phyloP scores from a whole-genome alignment of 2,329 filamentous ascomycete species.

The Talaromyces islandicus region DNA sequence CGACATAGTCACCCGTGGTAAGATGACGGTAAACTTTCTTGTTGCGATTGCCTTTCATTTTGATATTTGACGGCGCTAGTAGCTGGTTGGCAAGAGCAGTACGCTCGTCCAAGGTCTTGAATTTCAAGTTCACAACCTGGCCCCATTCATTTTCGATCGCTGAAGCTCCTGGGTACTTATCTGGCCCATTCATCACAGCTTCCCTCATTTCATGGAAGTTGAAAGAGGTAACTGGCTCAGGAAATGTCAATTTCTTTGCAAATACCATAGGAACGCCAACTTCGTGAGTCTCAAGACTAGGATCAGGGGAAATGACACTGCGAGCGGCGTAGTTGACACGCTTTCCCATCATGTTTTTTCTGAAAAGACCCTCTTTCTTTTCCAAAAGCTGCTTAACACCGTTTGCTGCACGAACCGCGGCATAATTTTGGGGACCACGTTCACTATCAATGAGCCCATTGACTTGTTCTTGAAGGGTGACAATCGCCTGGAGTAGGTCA shows the following conservation, averaged over 20 bases:
- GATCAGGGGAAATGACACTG: constrained; percentile 96
- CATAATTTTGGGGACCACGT: constrained; percentile 76
- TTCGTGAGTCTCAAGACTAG: constrained; percentile 98
- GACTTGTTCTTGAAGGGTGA: constrained; percentile 78
- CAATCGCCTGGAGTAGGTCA: constrained; percentile 75
- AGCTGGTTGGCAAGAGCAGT: constrained; percentile 88
- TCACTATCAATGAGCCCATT: constrained; percentile 91
- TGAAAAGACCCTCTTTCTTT: constrained; percentile 97
- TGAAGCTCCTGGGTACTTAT: constrained; percentile 89
- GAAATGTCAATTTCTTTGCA: constrained; percentile 90
- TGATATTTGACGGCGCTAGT: constrained; percentile 72
- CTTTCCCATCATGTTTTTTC: constrained; percentile 99
- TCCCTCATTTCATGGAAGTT: constrained; percentile 96
- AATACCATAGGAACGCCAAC: constrained; percentile 98
- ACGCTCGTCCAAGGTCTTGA: constrained; percentile 82
- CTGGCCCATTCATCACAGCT: constrained; percentile 88
- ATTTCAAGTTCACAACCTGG: constrained; percentile 78
- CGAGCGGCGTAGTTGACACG: constrained; percentile 97
- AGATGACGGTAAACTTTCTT: constrained; percentile 97
- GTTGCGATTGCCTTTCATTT: constrained; percentile 68
- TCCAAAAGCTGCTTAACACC: constrained; percentile 97
- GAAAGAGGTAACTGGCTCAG: constrained; percentile 93
- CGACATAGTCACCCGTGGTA: constrained; percentile 90
- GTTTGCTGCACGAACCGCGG: constrained; percentile 73
- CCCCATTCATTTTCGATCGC: constrained; percentile 96